phyloP scores from a whole-genome alignment of 1,139 yeast species.

The Yamadazyma dendronema region DNA sequence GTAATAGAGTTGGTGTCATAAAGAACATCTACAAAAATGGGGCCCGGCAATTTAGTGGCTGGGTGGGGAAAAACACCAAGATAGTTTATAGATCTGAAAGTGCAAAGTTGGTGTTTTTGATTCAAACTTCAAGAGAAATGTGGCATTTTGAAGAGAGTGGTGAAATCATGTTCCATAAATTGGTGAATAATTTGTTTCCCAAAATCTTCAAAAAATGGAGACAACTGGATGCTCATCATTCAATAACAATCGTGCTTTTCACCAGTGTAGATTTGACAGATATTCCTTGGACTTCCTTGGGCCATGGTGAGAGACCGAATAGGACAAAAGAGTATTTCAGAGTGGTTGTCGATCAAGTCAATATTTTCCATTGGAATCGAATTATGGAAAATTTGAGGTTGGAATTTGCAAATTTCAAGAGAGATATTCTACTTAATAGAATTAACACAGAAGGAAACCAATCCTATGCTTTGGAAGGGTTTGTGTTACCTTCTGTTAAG shows the following conservation, averaged over 20 bases:
- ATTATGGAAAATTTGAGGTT: conserved; percentile 84
- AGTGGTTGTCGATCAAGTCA: conserved; percentile 94
- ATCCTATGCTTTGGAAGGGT: conserved; percentile 45
- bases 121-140: conserved; percentile 93
- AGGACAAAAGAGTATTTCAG: conserved; percentile 79
- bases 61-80: conserved; percentile 71
- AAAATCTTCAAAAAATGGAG: conserved; percentile 88
- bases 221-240: conserved; percentile 81
- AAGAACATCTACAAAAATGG: conserved; percentile 73
- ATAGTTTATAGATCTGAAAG: conserved; percentile 88
- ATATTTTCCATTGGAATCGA: conserved; percentile 81
- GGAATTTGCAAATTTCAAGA: conserved; percentile 81
- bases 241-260: conserved; percentile 85
- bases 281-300: conserved; percentile 51
- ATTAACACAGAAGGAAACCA: conserved; percentile 12
- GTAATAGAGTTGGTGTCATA: conserved; percentile 57
- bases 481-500: conserved; percentile 79
- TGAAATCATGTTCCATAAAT: conserved; percentile 87
- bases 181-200: conserved; percentile 88
- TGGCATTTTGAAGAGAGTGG: conserved; percentile 98
- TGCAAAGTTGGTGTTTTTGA: conserved; percentile 75
- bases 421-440: conserved; percentile 60
- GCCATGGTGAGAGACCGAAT: conserved; percentile 71
- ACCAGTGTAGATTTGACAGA: conserved; percentile 74
- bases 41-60: conserved; percentile 57